phyloP scores from a whole-genome alignment of 495 filamentous ascomycete species.

The Aspergillus egyptiacus region DNA sequence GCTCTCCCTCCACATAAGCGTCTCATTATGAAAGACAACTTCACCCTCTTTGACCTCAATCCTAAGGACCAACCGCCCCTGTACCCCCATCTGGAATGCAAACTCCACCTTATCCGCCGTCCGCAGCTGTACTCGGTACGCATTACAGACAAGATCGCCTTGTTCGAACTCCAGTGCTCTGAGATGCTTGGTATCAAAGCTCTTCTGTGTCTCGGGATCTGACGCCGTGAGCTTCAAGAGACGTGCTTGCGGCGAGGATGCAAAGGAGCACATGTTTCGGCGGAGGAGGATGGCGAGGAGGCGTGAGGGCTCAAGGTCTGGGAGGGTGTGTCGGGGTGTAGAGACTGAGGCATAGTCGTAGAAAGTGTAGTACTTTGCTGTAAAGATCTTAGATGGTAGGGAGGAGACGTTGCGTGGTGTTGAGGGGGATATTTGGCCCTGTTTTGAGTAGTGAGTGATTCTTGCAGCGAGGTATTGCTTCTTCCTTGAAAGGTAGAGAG shows the following conservation, averaged over 20 bases:
- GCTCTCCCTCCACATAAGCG: constrained; percentile 30
- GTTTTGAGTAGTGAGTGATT: not conserved
- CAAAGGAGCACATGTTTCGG: constrained; percentile 33
- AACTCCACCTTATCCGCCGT: constrained; percentile 29
- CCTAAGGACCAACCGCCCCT: constrained; percentile 28
- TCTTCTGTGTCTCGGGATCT: constrained; percentile 1
- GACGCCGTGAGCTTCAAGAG: constrained; percentile 17
- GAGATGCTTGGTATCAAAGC: constrained; percentile 26
- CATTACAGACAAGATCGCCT: constrained; percentile 32
- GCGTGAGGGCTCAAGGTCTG: constrained; percentile 6
- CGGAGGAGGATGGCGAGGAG: constrained; percentile 29
- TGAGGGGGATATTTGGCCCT: constrained; percentile 4
- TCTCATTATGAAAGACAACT: constrained; percentile 29
- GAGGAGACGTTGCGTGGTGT: constrained; percentile 18
- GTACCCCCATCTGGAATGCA: constrained; percentile 25
- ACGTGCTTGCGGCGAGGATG: constrained; percentile 28
- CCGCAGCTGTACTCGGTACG: constrained; percentile 27
- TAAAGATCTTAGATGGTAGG: constrained; percentile 20
- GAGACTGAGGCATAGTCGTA: constrained; percentile 24
- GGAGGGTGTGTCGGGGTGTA: constrained; percentile 20
- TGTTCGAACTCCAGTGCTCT: constrained; percentile 23
- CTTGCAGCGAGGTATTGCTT: not conserved
- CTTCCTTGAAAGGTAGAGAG: not conserved
- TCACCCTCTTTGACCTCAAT: constrained; percentile 15
- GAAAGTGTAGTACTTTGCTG: constrained; percentile 18